phyloP scores from a whole-genome alignment of 1,284 basidiomycete genomes.

The Rhodotorula mucilaginosa region DNA sequence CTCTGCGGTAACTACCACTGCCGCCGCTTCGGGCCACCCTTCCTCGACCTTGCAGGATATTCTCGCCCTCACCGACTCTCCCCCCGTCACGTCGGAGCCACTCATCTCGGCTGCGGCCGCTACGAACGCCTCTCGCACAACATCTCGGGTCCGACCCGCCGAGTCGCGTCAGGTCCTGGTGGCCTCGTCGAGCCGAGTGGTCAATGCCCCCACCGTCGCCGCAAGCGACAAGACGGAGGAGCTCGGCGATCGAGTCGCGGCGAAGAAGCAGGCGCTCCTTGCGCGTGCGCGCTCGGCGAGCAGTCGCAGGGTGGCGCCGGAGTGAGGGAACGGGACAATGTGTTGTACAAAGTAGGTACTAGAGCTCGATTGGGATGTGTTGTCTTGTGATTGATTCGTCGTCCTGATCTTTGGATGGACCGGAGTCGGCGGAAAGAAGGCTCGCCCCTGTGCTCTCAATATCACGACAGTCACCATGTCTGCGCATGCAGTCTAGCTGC shows the following conservation, averaged over 20 bases:
- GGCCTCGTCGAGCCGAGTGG: not conserved
- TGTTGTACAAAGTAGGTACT: too few relatives aligned
- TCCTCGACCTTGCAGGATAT: conserved; percentile 1
- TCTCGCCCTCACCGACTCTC: conserved; percentile 20
- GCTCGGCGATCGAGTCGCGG: not conserved
- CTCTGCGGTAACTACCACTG: not conserved
- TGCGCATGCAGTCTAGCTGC: too few relatives aligned
- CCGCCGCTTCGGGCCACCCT: too few relatives aligned
- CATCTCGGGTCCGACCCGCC: not conserved
- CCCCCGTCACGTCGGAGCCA: not conserved
- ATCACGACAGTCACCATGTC: too few relatives aligned
- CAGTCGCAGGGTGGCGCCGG: too few relatives aligned
- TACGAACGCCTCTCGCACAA: not conserved
- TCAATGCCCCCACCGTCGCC: not conserved
- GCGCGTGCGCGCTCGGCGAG: conserved; percentile 3
- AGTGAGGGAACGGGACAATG: too few relatives aligned
- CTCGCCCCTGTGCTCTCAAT: too few relatives aligned
- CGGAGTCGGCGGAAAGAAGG: too few relatives aligned
- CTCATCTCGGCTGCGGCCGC: not conserved
- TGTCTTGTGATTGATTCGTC: too few relatives aligned
- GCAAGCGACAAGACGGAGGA: not conserved
- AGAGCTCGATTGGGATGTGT: too few relatives aligned
- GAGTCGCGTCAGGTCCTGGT: not conserved
- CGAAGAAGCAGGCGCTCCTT: conserved; percentile 16
- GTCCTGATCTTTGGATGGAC: too few relatives aligned